Evolutionary conservation across 2,329 filamentous ascomycete species (phyloP).

Genomic region (Monilinia laxa): DNA sequence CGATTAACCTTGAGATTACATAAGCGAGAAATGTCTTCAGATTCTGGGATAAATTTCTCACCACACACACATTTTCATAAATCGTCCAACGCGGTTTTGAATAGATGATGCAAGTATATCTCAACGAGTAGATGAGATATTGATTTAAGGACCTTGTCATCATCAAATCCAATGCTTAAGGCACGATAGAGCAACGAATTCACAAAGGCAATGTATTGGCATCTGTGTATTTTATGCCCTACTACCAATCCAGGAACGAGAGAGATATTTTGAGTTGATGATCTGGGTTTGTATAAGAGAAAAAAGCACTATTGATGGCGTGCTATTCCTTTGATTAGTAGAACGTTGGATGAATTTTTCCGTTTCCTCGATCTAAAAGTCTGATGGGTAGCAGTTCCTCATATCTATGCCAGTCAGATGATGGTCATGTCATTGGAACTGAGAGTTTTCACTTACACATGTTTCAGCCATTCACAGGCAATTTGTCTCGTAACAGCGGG

Average conservation of each 20-base stretch:
- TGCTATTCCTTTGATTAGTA: conserved; percentile 28
- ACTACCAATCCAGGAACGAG: neutral
- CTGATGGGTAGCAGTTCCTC: conserved; percentile 34
- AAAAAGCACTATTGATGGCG: neutral
- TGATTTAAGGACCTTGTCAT: too few species aligned
- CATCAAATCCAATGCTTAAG: too few species aligned
- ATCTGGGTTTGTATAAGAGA: neutral
- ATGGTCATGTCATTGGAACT: neutral
- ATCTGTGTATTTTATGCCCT: neutral
- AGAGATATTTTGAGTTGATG: neutral
- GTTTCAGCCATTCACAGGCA: conserved; percentile 54
- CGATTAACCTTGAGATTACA: neutral
- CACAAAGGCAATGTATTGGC: too few species aligned
- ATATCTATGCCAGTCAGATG: conserved; percentile 26
- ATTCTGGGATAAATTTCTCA: too few species aligned
- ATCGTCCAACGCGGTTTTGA: too few species aligned
- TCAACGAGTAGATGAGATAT: too few species aligned
- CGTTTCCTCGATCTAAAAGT: conserved; percentile 42
- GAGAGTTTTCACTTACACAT: conserved; percentile 46
- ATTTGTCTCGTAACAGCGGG: conserved; percentile 57
- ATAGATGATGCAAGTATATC: too few species aligned
- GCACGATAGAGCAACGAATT: too few species aligned
- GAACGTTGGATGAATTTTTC: conserved; percentile 47
- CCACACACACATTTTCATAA: too few species aligned
- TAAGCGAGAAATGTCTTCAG: neutral